phyloP scores from a whole-genome alignment of 768 basidiomycete species.

The Dentipellis fragilis region DNA sequence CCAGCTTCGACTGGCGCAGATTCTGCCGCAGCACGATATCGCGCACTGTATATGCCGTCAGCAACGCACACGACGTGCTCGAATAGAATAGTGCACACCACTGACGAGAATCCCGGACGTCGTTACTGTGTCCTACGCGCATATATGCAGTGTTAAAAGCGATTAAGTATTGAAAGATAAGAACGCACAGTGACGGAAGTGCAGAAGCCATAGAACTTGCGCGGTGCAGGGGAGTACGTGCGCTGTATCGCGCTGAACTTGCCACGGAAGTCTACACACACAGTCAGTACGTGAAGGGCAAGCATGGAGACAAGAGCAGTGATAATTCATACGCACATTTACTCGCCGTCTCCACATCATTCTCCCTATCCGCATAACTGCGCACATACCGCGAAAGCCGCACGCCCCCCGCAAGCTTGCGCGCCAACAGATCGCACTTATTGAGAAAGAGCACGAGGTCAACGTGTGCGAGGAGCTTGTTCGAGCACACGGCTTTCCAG shows the following conservation, averaged over 20 bases:
- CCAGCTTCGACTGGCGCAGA: constrained; percentile 10
- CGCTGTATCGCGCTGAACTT: constrained; percentile 72
- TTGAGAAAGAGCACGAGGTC: constrained; percentile 76
- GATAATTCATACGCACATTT: constrained; percentile 61
- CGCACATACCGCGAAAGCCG: constrained; percentile 58
- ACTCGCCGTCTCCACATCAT: constrained; percentile 59
- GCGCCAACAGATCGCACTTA: constrained; percentile 67
- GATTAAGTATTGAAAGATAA: too few relatives aligned
- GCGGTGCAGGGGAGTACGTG: constrained; percentile 62
- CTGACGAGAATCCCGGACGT: constrained; percentile 71
- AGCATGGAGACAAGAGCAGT: neutral
- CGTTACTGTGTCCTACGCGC: constrained; percentile 49
- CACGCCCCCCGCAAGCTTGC: constrained; percentile 57
- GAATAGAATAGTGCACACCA: constrained; percentile 32
- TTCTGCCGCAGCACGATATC: constrained; percentile 14
- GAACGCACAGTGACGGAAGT: constrained; percentile 59
- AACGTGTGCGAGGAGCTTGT: constrained; percentile 59
- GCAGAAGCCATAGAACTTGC: constrained; percentile 71
- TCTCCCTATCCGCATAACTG: constrained; percentile 58
- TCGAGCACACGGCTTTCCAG: constrained; percentile 66
- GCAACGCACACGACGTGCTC: neutral
- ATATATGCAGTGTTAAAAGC: neutral
- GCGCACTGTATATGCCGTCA: constrained; percentile 10
- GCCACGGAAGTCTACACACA: constrained; percentile 43
- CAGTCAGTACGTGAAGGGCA: neutral